These are phyloP conservation scores for Umbellularia californica DNA, from an alignment of 164 flowering plant genomes.

Conservation along the genomic window DNA sequence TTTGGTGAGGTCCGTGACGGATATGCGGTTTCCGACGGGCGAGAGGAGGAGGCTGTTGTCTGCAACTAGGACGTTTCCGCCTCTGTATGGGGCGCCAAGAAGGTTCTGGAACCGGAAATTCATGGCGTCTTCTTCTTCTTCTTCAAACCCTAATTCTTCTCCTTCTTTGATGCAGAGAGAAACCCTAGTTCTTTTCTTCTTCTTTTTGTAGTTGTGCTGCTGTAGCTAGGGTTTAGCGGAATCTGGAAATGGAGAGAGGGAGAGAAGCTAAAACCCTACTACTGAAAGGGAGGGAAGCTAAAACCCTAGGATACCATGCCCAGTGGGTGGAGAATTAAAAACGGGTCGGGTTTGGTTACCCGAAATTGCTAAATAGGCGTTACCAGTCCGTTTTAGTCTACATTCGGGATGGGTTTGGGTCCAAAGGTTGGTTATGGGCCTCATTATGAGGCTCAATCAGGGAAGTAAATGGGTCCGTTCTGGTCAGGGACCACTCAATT, in stretches of 20 bases:
- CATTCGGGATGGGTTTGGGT: too few relatives aligned
- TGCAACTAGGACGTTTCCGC: slow-evolving; percentile 65
- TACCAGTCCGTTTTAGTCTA: too few relatives aligned
- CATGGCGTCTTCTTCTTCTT: slow-evolving; percentile 32
- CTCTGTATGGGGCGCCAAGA: slow-evolving; percentile 93
- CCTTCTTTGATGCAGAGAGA: background rate
- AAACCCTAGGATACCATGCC: background rate
- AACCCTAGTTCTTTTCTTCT: background rate
- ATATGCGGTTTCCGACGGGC: slow-evolving; percentile 81
- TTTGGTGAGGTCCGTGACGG: slow-evolving; percentile 76
- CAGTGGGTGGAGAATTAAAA: background rate
- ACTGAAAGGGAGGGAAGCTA: background rate
- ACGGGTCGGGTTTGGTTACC: too few relatives aligned
- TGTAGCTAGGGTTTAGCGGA: too few relatives aligned
- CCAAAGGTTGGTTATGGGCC: too few relatives aligned
- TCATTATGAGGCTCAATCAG: too few relatives aligned
- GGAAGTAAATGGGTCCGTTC: too few relatives aligned
- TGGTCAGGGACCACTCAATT: too few relatives aligned
- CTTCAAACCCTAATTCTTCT: background rate
- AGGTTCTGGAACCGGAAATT: slow-evolving; percentile 87
- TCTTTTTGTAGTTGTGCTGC: too few relatives aligned
- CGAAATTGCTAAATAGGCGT: too few relatives aligned
- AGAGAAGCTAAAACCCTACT: background rate
- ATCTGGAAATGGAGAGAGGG: background rate
- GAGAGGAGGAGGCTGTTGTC: slow-evolving; percentile 61